Evolutionary conservation across 2,329 filamentous ascomycete genomes (phyloP), one percentile per base, ranked within the genome.

Genomic region (Alternaria sp.): DNA sequence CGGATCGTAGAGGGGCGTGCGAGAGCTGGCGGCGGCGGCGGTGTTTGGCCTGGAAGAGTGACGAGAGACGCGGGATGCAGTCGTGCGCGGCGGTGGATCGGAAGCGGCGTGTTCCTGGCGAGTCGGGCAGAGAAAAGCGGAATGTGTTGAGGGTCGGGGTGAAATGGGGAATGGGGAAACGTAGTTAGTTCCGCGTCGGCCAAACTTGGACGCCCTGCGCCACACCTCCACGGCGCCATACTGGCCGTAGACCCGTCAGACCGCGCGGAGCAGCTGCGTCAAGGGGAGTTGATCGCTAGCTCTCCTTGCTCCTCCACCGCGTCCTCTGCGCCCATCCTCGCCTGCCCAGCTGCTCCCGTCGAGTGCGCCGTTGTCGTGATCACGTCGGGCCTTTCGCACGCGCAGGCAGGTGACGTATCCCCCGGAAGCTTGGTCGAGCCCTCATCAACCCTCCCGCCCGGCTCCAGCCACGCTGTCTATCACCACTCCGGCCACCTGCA

Each of bases 351-450:
- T 36, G 10, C 44, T 15, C 17, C 5, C 6, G 17, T 23, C 15
- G 52, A 8, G 44, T 28, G 17, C 30, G 25, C 32, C 26, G 28
- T 28, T 23, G 59, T 28, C 15, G 36, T 45, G 21, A 10, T 46
- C 19, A 52, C 30, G 46, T 62, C 45, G 49, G 32, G 30, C 40
- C 49, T 36, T 57, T 26, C 32, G 49, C 46, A 40, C 47, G 26
- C 60, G 56, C 56, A 62, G 36, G 26, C 57, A 60, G 64, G 60
- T 66, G 64, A 66, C 64, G 64, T 66, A 64, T 51, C 32, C 40
- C 23, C 50, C 60, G 52, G 47, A 65, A 66, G 57, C 64, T 66
- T 62, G 64, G 47, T 57, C 51, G 30, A 15, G 11, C 54, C 62
- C 44, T 43, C 50, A 36, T 36, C 32, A n/a, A 50, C 49, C 45